Evolutionary conservation across 768 basidiomycete genomes (phyloP).

Genomic region (Clathrus columnatus): DNA sequence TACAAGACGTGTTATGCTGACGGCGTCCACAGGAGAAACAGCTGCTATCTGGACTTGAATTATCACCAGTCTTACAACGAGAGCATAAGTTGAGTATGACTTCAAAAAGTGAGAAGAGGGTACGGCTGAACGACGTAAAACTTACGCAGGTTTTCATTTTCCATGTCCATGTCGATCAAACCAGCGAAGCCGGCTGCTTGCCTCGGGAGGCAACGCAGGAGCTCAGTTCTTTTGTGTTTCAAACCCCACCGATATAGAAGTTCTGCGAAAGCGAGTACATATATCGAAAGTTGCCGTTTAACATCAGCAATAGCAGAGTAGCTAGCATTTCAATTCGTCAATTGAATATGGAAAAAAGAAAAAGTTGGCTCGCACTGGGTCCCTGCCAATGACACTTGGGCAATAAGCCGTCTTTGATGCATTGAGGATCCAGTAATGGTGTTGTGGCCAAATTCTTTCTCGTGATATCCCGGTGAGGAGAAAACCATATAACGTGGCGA

Average conservation of each 20-base stretch:
- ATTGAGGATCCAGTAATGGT: background rate
- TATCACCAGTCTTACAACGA: constrained; percentile 30
- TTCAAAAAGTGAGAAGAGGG: constrained; percentile 33
- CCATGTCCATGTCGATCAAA: constrained; percentile 21
- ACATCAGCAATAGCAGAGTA: constrained; percentile 23
- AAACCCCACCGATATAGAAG: constrained; percentile 67
- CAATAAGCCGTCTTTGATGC: constrained; percentile 19
- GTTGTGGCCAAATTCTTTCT: constrained; percentile 19
- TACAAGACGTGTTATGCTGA: constrained; percentile 45
- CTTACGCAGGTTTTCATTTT: constrained; percentile 28
- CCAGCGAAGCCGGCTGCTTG: constrained; percentile 12
- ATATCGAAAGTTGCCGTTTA: constrained; percentile 30
- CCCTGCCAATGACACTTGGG: constrained; percentile 22
- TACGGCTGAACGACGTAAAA: constrained; percentile 4
- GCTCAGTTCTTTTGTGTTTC: constrained; percentile 59
- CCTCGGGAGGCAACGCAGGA: constrained; percentile 54
- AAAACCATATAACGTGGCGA: constrained; percentile 30
- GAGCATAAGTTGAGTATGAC: constrained; percentile 29
- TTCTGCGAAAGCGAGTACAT: constrained; percentile 68
- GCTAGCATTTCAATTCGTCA: constrained; percentile 4
- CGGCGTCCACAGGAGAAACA: constrained; percentile 38
- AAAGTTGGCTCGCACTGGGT: constrained; percentile 14
- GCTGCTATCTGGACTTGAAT: constrained; percentile 21
- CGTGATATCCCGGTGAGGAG: constrained; percentile 33
- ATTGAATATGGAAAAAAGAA: background rate